Evolutionary conservation across 192 early-diverging fungal genomes (phyloP), one percentile per base, ranked within the genome.

Genomic region (Chytriomyces sp.): DNA sequence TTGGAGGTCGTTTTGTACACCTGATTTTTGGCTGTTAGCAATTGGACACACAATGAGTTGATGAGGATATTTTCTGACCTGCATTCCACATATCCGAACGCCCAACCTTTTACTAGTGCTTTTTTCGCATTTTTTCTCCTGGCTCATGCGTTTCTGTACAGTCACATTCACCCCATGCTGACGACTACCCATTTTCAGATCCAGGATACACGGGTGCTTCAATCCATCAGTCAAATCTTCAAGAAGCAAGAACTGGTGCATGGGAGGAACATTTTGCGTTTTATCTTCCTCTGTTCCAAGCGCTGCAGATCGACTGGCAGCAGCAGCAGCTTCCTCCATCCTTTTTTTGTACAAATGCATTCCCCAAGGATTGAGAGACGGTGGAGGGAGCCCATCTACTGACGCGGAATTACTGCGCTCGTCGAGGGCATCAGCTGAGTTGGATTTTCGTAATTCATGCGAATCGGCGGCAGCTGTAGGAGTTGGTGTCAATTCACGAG

Each of bases 131-230:
- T 99, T 99, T 53, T 88, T 82, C 50, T 92, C 96, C 82, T 99
- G 97, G 50, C 92, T 94, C 35, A 88, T 79, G 50, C 92, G 86
- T 79, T 99, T 99, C 57, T 91, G 90, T 13, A 87, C 83, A 0
- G 91, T 86, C 2, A 93, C 96, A 85, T 94, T 87, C 64, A 99
- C 90, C 5, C 98, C 96, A 77, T 97, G 92, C 82, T 99, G 98
- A 6, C 98, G 86, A 13, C 95, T 97, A 45, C 98, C 98, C 96
- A 99, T 99, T 76, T 99, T 99, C 65, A 99, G 88, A 80, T 99
- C 96, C 50, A 99, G 87, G 18, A 99, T 96, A 76, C 96, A 98
- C 0, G 98, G 98, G 45, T 89, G 91, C 80, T 91, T 86, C 81
- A 98, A 83, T 8, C 93, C 91, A 20, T 93, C 91, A 0, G 97